These are phyloP conservation scores for Tuber umbilicatum DNA, from an alignment of 495 filamentous ascomycete genomes.

Conservation along the genomic window DNA sequence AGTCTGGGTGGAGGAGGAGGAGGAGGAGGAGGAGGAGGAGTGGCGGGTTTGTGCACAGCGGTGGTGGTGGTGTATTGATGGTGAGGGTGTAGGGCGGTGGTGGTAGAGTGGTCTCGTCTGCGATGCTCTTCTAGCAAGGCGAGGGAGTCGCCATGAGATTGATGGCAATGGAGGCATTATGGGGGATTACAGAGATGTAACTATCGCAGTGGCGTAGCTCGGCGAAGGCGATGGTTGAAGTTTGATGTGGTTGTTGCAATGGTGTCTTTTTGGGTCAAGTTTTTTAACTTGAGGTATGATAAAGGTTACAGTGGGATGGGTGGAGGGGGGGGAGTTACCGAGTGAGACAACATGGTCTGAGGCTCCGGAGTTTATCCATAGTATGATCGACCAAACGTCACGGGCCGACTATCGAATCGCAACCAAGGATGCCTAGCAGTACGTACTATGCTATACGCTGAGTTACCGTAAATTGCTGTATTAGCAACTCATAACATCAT, in stretches of 20 bases:
- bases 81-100: slow-evolving; percentile 3
- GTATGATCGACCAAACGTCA: slow-evolving; percentile 3
- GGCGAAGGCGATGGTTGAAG: background rate
- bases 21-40: slow-evolving; percentile 45
- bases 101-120: background rate
- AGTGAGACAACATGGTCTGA: background rate
- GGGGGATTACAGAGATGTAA: background rate
- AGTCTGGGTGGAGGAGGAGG: slow-evolving; percentile 21
- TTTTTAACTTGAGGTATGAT: background rate
- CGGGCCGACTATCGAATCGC: background rate
- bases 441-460: background rate
- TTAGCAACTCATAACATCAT: too few species aligned
- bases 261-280: background rate
- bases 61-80: background rate
- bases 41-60: background rate
- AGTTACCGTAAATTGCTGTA: background rate
- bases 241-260: background rate
- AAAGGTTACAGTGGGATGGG: too few species aligned
- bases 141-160: background rate
- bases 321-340: too few species aligned
- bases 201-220: background rate
- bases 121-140: background rate
- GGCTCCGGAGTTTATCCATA: slow-evolving; percentile 8
- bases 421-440: background rate
- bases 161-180: background rate